phyloP scores from a whole-genome alignment of 1,139 yeast genomes.

The Taiozyma onychis region DNA sequence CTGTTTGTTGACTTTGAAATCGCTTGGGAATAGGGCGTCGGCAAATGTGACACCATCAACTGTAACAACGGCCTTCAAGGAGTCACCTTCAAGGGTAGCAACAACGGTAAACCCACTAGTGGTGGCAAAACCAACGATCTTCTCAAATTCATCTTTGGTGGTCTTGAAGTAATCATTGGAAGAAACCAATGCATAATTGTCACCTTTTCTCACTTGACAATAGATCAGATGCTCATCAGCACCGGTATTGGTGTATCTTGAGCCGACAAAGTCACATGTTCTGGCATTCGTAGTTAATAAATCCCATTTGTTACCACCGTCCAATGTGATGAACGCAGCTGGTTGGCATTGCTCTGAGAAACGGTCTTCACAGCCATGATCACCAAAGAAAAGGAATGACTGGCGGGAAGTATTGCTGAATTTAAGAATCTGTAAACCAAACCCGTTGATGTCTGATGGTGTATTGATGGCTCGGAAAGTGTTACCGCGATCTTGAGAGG shows the following conservation, averaged over 20 bases:
- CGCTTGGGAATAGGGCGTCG: slow-evolving; percentile 71
- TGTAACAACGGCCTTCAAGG: slow-evolving; percentile 65
- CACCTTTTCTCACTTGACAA: slow-evolving; percentile 43
- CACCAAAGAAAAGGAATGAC: slow-evolving; percentile 66
- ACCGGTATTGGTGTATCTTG: slow-evolving; percentile 35
- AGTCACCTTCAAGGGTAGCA: slow-evolving; percentile 43
- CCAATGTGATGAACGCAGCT: slow-evolving; percentile 52
- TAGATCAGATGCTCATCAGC: slow-evolving; percentile 48
- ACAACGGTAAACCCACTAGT: slow-evolving; percentile 66
- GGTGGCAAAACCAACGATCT: slow-evolving; percentile 59
- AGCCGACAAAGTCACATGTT: slow-evolving; percentile 64
- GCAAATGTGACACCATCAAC: slow-evolving; percentile 80
- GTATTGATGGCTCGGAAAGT: slow-evolving; percentile 39
- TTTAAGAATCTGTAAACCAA: slow-evolving; percentile 37
- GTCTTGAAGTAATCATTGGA: slow-evolving; percentile 48
- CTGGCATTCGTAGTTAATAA: slow-evolving; percentile 45
- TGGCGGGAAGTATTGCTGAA: slow-evolving; percentile 53
- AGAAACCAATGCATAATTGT: slow-evolving; percentile 36
- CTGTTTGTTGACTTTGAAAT: slow-evolving; percentile 54
- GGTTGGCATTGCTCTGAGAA: slow-evolving; percentile 42
- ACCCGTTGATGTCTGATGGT: slow-evolving; percentile 45
- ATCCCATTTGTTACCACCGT: slow-evolving; percentile 60
- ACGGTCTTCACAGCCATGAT: slow-evolving; percentile 41
- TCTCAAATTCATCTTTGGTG: slow-evolving; percentile 37
- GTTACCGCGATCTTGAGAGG: slow-evolving; percentile 66